Base-by-base conservation (phyloP, 169 alveolate genomes). In the Besnoitia besnoiti region DNA sequence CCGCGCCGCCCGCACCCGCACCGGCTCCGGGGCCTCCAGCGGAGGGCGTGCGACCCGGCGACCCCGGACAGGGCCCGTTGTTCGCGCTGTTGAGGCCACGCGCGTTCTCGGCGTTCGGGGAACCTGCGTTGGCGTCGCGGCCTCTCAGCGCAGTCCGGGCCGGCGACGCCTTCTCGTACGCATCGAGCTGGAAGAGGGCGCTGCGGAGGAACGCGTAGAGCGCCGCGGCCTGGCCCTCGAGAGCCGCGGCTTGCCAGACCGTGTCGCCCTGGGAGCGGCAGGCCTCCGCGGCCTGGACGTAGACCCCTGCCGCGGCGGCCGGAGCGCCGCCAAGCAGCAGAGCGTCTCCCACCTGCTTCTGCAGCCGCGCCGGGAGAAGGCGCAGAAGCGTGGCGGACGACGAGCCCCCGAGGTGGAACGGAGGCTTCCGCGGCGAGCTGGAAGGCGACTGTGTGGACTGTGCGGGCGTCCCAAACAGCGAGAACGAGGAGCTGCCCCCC, bases 271-370 rank as follows among this genome's bases (percentile, higher is more conserved):
- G 91, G 12, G 73, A 62, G 37, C 91, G 75, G 19, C 84, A 67
- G 10, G 91, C 91, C 39, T 87, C 91, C 33, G 91, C 91, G 16
- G 91, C 91, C n/a, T 67, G 59, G 2, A 62, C 73, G 46, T 87
- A 87, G 85, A 62, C 55, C 44, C 42, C 84, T 0, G 91, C 91
- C 5, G 91, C 91, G 3, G 91, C 59, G 8, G 91, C 91, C 14
- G 91, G 85, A 3, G 91, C 91, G 19, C 91, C 91, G 12, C 91
- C 91, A 33, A 87, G 85, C 84, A 87, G 91, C 67, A 87, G 85
- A 24, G 39, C 47, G 55, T 87, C 91, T 1, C 84, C 91, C 44
- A 4, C 47, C 39, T 61, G 91, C 85, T 87, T 87, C 67, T 87
- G 91, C 55, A 87, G 91, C 50, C 91, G 82, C 46, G 91, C 75